phyloP scores from a whole-genome alignment of 441 rosid species.

The Corymbia calophylla region DNA sequence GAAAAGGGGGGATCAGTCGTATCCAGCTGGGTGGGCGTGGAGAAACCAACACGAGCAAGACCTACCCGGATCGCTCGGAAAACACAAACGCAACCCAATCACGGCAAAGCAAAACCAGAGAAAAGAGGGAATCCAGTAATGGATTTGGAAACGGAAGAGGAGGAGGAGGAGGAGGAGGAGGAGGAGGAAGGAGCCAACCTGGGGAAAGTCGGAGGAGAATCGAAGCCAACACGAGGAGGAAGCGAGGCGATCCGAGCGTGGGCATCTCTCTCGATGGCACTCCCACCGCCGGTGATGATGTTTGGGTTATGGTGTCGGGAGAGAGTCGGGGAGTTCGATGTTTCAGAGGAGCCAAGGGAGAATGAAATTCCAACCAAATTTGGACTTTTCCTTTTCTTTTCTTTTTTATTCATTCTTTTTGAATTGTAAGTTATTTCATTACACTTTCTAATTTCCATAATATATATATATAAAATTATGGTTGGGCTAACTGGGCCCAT shows the following conservation, averaged over 20 bases:
- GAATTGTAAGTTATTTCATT: neutral
- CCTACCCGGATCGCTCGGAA: neutral
- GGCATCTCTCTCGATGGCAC: constrained; percentile 29
- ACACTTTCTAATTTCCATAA: neutral
- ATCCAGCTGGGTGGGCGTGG: neutral
- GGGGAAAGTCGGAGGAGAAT: constrained; percentile 43
- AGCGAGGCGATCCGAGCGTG: constrained; percentile 22
- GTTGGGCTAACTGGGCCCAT: neutral
- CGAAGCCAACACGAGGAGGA: constrained; percentile 30
- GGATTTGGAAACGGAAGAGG: neutral
- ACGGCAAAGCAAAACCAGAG: neutral
- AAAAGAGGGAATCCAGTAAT: neutral
- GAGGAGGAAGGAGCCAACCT: constrained; percentile 32
- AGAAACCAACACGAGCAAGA: neutral
- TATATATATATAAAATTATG: no score
- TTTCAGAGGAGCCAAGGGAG: neutral
- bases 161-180: neutral
- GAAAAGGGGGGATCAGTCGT: neutral
- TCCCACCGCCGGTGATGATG: neutral
- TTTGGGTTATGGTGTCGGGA: neutral
- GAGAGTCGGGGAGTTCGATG: neutral
- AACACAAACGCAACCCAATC: neutral
- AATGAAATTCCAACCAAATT: neutral
- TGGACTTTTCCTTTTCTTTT: neutral
- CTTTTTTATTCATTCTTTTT: neutral